Evolutionary conservation across 192 early-diverging fungal species (phyloP).

Genomic region (Umbelopsis vinacea): DNA sequence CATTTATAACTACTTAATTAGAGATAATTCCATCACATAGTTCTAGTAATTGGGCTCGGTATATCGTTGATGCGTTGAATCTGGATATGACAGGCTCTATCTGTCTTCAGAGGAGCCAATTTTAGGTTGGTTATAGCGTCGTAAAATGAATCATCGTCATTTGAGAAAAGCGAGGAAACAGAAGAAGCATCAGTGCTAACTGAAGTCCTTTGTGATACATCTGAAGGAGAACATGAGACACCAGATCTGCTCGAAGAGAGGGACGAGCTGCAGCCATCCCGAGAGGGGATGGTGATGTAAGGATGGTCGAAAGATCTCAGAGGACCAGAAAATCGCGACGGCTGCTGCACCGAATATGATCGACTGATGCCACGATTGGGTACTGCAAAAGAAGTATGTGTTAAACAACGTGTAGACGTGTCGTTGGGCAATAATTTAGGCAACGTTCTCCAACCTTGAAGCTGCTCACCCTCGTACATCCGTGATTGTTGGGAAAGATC

Average conservation of each 20-base stretch:
- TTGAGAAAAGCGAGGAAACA: conserved; percentile 3
- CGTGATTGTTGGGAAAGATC: neutral
- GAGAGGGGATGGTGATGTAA: neutral
- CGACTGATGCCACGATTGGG: neutral
- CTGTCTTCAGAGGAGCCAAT: neutral
- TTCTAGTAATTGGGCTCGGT: neutral
- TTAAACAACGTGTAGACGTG: neutral
- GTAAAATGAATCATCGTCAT: conserved; percentile 7
- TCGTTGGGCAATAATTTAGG: neutral
- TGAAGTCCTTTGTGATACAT: neutral
- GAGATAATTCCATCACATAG: neutral
- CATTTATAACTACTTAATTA: neutral
- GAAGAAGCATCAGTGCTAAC: conserved; percentile 3
- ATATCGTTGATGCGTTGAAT: conserved; percentile 11
- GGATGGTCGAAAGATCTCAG: neutral
- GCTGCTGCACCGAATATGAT: conserved; percentile 5
- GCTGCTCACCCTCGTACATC: neutral
- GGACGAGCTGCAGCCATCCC: neutral
- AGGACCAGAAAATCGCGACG: neutral
- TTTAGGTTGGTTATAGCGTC: conserved; percentile 8
- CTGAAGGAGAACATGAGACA: neutral
- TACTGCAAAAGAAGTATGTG: neutral
- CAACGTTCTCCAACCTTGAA: neutral
- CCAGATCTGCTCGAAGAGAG: neutral
- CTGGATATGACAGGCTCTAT: conserved; percentile 20